These are phyloP conservation scores for Grosmannia huntii DNA, from an alignment of 2,329 filamentous ascomycete genomes.

Conservation along the genomic window DNA sequence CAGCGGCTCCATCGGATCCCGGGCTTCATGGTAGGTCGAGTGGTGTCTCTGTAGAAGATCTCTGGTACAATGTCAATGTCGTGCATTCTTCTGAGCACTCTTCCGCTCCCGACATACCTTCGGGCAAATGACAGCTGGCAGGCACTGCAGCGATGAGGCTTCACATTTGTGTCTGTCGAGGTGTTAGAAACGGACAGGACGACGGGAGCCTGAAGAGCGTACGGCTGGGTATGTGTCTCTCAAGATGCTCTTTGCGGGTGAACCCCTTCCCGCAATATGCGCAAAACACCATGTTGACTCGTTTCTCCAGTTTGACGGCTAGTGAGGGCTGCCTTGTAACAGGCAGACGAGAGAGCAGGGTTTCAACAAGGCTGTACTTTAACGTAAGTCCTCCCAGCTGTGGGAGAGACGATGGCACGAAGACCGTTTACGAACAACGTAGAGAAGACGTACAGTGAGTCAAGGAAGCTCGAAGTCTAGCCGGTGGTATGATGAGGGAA, in stretches of 20 bases:
- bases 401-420: not conserved
- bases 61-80: conserved; percentile 17
- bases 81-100: not conserved
- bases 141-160: conserved; percentile 35
- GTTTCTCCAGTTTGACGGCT: not conserved
- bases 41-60: conserved; percentile 39
- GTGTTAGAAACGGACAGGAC: conserved; percentile 5
- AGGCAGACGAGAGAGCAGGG: not conserved
- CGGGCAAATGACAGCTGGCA: conserved; percentile 38
- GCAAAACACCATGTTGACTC: conserved; percentile 30
- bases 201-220: conserved; percentile 14
- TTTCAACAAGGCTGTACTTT: not conserved
- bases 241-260: conserved; percentile 43
- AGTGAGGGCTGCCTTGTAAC: not conserved
- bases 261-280: conserved; percentile 42
- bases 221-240: conserved; percentile 41
- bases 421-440: not conserved
- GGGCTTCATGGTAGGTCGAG: conserved; percentile 36
- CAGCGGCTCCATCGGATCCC: conserved; percentile 31
- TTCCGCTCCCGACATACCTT: conserved; percentile 21
- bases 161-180: conserved; percentile 39
- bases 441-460: not conserved
- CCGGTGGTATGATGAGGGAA: not conserved
- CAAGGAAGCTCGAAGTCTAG: too few species aligned
- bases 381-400: not conserved